These are phyloP conservation scores for Cladosporium sp. DNA, from an alignment of 2,329 filamentous ascomycete species.

Conservation along the genomic window DNA sequence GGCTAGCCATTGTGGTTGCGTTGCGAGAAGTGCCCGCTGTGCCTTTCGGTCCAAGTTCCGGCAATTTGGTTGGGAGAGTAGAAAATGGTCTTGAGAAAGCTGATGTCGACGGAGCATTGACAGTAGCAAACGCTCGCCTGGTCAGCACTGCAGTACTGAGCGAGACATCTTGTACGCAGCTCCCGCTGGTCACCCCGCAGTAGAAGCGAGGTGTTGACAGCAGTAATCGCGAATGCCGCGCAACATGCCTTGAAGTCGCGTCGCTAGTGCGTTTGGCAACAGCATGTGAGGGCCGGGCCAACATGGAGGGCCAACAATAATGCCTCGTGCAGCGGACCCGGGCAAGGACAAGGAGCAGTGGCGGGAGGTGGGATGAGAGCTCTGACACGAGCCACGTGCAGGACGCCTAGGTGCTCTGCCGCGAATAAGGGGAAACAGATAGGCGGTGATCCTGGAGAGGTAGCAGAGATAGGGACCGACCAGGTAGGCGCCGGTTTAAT, in stretches of 20 bases:
- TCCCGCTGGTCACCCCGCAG: slow-evolving; percentile 14
- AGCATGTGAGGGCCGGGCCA: slow-evolving; percentile 7
- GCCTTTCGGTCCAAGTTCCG: not conserved
- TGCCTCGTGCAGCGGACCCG: not conserved
- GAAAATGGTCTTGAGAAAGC: not conserved
- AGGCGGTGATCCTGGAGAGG: slow-evolving; percentile 12
- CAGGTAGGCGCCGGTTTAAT: slow-evolving; percentile 13
- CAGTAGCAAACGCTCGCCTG: slow-evolving; percentile 1
- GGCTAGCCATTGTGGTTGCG: slow-evolving; percentile 16
- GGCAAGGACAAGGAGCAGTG: slow-evolving; percentile 12
- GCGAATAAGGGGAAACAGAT: not conserved
- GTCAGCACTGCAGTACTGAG: slow-evolving; percentile 1
- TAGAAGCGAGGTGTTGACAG: slow-evolving; percentile 20
- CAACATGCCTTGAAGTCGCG: not conserved
- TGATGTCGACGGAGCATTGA: not conserved
- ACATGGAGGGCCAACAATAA: slow-evolving; percentile 8
- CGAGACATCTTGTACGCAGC: slow-evolving; percentile 13
- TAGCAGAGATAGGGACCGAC: slow-evolving; percentile 1
- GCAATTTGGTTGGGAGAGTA: not conserved
- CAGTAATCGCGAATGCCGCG: slow-evolving; percentile 19
- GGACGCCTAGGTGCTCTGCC: not conserved
- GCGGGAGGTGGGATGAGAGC: slow-evolving; percentile 2
- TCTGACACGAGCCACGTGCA: slow-evolving; percentile 8
- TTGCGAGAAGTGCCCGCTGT: not conserved
- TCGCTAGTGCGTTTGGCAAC: slow-evolving; percentile 20